These are phyloP conservation scores for Gyrodon lividus DNA, from an alignment of 768 basidiomycete genomes.

Conservation along the genomic window DNA sequence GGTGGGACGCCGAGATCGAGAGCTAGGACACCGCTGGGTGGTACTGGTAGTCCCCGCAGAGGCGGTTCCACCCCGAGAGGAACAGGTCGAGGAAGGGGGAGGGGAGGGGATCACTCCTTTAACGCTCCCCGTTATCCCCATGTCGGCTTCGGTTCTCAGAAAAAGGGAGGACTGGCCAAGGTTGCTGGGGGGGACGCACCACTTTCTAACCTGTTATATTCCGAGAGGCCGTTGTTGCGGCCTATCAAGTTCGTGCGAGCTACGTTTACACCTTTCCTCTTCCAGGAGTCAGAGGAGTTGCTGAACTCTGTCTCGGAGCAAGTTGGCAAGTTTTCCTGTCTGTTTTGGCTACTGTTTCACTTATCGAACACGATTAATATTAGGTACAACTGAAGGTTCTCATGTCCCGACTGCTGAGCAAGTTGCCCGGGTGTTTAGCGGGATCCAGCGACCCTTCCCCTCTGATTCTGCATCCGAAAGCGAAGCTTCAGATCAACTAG, in stretches of 20 bases:
- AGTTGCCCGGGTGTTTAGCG: constrained; percentile 63
- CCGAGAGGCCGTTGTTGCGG: constrained; percentile 59
- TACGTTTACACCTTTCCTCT: constrained; percentile 44
- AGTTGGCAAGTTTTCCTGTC: constrained; percentile 40
- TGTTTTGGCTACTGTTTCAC: constrained; percentile 1
- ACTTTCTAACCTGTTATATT: constrained; percentile 54
- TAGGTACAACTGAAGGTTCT: constrained; percentile 44
- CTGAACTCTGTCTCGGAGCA: constrained; percentile 53
- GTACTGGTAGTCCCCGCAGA: constrained; percentile 11
- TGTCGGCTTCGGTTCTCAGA: constrained; percentile 1
- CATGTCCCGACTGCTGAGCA: constrained; percentile 71
- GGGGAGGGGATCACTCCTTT: constrained; percentile 15
- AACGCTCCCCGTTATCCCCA: constrained; percentile 1
- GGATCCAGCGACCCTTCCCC: constrained; percentile 18
- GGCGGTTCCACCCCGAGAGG: constrained; percentile 13
- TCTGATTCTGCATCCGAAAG: constrained; percentile 32
- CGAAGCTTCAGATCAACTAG: constrained; percentile 36
- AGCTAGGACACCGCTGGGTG: constrained; percentile 14
- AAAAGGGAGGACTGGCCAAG: not conserved
- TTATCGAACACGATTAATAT: constrained; percentile 1
- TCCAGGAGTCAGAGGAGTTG: constrained; percentile 62
- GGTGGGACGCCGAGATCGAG: constrained; percentile 13
- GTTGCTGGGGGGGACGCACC: constrained; percentile 38
- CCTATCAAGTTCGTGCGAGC: constrained; percentile 72
- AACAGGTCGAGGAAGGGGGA: constrained; percentile 20